A percentile compares a stretch with the other conserved stretches of the same genome.
phyloP scores from a whole-genome alignment of 306 rosid species.

The Mimosa pudica region DNA sequence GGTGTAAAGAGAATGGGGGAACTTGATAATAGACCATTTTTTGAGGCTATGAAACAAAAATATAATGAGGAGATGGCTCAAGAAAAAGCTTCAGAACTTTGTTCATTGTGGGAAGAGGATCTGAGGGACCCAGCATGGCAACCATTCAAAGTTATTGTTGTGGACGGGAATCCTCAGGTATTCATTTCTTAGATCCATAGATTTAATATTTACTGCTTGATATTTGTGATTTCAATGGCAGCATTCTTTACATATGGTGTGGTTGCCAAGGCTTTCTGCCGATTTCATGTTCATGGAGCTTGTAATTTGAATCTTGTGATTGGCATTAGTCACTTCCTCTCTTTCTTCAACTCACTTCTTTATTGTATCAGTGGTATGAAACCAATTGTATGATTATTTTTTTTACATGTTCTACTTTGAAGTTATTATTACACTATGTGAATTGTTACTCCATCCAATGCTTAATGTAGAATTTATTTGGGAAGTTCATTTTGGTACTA shows the following conservation, averaged over 20 bases:
- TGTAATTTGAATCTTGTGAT: not conserved
- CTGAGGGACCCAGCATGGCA: constrained; percentile 96
- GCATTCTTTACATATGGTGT: constrained; percentile 51
- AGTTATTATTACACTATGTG: not conserved
- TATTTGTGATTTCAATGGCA: not conserved
- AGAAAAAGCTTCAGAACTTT: constrained; percentile 77
- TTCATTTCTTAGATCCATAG: constrained; percentile 31
- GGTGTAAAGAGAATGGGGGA: constrained; percentile 96
- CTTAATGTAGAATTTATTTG: too few relatives aligned
- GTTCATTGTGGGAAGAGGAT: constrained; percentile 93
- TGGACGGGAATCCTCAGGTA: constrained; percentile 64
- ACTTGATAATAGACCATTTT: constrained; percentile 75
- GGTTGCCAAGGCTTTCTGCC: constrained; percentile 32
- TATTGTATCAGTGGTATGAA: too few relatives aligned
- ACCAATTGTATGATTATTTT: not conserved
- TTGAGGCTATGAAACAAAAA: constrained; percentile 71
- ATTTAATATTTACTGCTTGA: constrained; percentile 15
- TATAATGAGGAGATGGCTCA: constrained; percentile 80
- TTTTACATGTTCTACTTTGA: not conserved
- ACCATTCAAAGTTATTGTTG: constrained; percentile 63
- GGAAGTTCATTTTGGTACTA: too few relatives aligned
- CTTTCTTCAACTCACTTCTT: too few relatives aligned
- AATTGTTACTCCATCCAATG: not conserved
- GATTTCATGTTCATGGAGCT: not conserved
- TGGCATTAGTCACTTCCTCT: not conserved